Percentiles rank a stretch among this genome's conserved stretches.
Evolutionary conservation across 2,329 filamentous ascomycete species (phyloP).

Genomic region (Penicillium oxalicum): DNA sequence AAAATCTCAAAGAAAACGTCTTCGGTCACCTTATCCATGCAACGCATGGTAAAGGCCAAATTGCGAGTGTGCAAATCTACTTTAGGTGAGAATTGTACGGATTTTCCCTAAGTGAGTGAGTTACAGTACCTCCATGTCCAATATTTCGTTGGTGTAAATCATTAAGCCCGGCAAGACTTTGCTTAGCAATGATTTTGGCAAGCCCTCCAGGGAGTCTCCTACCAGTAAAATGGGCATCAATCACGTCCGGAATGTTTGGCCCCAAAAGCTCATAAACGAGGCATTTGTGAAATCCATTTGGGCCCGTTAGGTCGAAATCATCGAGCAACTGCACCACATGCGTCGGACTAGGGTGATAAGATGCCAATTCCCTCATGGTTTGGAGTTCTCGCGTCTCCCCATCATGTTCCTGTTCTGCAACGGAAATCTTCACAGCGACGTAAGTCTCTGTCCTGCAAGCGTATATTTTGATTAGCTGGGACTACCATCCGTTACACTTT

Average conservation of each 20-base stretch:
- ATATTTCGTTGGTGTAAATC: slow-evolving; percentile 38
- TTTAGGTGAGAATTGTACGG: slow-evolving; percentile 10
- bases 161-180: slow-evolving; percentile 34
- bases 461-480: slow-evolving; percentile 6
- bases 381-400: slow-evolving; percentile 15
- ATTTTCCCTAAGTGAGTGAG: slow-evolving; percentile 3
- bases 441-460: slow-evolving; percentile 14
- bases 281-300: slow-evolving; percentile 44
- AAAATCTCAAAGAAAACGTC: slow-evolving; percentile 16
- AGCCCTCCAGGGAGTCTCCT: slow-evolving; percentile 37
- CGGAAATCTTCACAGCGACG: slow-evolving; percentile 14
- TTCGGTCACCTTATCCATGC: slow-evolving; percentile 13
- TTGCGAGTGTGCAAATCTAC: slow-evolving; percentile 27
- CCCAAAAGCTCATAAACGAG: slow-evolving; percentile 41
- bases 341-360: slow-evolving; percentile 10
- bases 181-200: slow-evolving; percentile 39
- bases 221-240: slow-evolving; percentile 30
- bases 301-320: slow-evolving; percentile 36
- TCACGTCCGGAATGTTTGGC: slow-evolving; percentile 34
- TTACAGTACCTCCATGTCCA: slow-evolving; percentile 33
- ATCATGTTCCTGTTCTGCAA: slow-evolving; percentile 12
- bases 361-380: slow-evolving; percentile 10
- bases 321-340: slow-evolving; percentile 36
- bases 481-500: background rate
- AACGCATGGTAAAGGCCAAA: slow-evolving; percentile 20